Percentiles rank a stretch among this genome's conserved stretches.
Conservation (phyloP, 257 asterid species). For the Fraxinus pennsylvanica region DNA sequence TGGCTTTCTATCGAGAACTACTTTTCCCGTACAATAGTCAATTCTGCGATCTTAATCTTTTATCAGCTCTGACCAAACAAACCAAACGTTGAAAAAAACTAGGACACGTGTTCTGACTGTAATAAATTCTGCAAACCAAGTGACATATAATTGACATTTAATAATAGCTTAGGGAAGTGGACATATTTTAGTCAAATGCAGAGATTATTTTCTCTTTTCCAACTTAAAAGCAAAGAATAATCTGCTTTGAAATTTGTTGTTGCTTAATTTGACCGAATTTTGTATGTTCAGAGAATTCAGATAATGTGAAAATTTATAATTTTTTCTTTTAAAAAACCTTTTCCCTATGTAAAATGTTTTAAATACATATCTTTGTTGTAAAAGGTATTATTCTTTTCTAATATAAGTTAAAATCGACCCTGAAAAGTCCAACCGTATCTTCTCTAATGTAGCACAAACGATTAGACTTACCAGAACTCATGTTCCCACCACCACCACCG, state of each 20-base stretch:
- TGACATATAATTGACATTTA: conserved; percentile 10
- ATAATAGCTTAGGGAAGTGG: background rate
- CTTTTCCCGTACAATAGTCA: background rate
- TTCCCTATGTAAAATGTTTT: too few species aligned
- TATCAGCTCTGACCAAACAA: background rate
- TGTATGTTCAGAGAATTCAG: conserved; percentile 21
- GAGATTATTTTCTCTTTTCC: conserved; percentile 20
- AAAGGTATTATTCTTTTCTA: too few species aligned
- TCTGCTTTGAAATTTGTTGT: conserved; percentile 28
- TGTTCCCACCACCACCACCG: conserved; percentile 59
- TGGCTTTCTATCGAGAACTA: background rate
- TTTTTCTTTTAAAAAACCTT: too few species aligned
- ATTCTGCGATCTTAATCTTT: background rate
- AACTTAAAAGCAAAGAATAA: background rate
- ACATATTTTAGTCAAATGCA: conserved; percentile 30
- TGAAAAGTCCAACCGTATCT: background rate
- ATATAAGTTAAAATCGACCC: background rate
- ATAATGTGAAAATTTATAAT: conserved; percentile 17
- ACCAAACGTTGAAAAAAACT: background rate
- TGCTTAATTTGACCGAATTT: conserved; percentile 17
- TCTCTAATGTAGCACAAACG: too few species aligned
- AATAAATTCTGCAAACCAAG: conserved; percentile 19
- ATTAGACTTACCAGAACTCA: conserved; percentile 68
- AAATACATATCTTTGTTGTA: too few species aligned
- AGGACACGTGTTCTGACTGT: conserved; percentile 22